phyloP scores from a whole-genome alignment of 78 protist genomes.

The Polysphondylium violaceum region DNA sequence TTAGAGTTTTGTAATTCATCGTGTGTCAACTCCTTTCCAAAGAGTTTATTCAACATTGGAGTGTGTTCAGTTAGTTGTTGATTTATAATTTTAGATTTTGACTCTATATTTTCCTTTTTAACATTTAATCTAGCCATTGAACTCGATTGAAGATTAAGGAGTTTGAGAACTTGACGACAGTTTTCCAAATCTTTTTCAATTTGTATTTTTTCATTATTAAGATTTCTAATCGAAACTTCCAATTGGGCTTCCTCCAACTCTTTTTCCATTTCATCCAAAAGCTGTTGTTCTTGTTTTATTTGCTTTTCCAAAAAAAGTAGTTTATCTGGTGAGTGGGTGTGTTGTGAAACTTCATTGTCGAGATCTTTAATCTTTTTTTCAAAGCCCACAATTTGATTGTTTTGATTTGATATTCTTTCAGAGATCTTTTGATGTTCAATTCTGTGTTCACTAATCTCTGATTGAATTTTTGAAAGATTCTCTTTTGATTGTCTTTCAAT shows the following conservation, averaged over 20 bases:
- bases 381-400: neutral
- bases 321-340: conserved; percentile 1
- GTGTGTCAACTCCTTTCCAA: no score
- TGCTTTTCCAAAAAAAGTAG: neutral
- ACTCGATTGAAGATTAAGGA: neutral
- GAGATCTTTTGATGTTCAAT: neutral
- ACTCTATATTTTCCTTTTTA: neutral
- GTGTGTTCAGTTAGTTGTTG: conserved; percentile 1
- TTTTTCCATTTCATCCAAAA: no score
- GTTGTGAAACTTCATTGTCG: neutral
- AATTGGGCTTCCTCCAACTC: neutral
- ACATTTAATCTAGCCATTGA: conserved; percentile 11
- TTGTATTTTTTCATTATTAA: neutral
- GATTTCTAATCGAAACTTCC: neutral
- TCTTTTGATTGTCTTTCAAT: neutral
- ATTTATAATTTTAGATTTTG: no score
- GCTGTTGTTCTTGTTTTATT: no score
- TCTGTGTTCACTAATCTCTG: neutral
- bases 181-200: neutral
- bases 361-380: neutral
- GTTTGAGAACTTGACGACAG: neutral
- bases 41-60: no score
- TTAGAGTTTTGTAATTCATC: no score
- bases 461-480: neutral
- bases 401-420: neutral